Evolutionary conservation across 1,139 yeast genomes (phyloP), one percentile per base, ranked within the genome.

Genomic region (Kodamaea arcana): DNA sequence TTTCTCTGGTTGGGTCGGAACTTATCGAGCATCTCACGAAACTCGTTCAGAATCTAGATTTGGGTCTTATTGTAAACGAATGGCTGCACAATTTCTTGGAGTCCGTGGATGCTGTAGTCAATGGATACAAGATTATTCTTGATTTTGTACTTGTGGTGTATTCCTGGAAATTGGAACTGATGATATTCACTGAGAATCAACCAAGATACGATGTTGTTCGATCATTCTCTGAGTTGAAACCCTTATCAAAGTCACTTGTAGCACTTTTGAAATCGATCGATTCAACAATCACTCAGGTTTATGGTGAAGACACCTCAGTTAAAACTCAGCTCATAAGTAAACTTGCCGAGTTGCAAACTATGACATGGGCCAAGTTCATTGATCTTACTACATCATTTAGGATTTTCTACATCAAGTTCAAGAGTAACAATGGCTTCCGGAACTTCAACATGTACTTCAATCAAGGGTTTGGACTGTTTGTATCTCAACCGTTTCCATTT

Each of bases 91-190:
- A 52, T 22, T 55, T 58, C 31, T 24, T 52, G 9, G 36, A 41
- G 29, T 32, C 42, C 9, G 30, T 47, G 33, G 42, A 46, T 14
- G 35, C 39, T 3, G 38, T 58, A 16, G 42, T 44, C 4, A 35
- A 35, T 4, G 44, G 48, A 8, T 44, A 61, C 33, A 46, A 38
- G 24, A 39, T 39, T 1, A 34, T 59, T 0, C 42, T 62, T 27
- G 67, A 62, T 31, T 49, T 57, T 12, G 29, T 55, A 1, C 46
- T 65, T 27, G 47, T 58, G 3, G 37, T 56, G 1, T 45, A 53
- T 6, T 60, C 70, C 3, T 60, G 70, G 65, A 60, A 57, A 33
- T 50, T 67, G 24, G 72, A 68, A 34, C 54, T 50, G 26, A 46
- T 65, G 15, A 48, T 64, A 9, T 48, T 46, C 16, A 42, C 53